A percentile compares a stretch with the other conserved stretches of the same genome.
Evolutionary conservation across 768 basidiomycete species (phyloP).

Genomic region (Mycena haematopus): DNA sequence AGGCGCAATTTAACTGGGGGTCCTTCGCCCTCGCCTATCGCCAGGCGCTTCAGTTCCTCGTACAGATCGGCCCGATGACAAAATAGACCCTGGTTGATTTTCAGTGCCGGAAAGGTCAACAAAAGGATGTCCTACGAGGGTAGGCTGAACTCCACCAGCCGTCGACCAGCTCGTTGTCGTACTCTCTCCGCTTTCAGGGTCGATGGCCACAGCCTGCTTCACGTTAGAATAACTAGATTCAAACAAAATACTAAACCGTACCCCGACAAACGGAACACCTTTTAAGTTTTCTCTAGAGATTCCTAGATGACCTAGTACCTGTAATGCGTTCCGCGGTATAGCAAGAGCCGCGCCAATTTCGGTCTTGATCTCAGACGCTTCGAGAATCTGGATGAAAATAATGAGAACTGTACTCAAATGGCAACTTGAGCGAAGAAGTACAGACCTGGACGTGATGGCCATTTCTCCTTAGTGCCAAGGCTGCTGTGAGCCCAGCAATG

Average conservation of each 20-base stretch:
- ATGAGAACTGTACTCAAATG: neutral
- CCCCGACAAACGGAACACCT: slow-evolving; percentile 12
- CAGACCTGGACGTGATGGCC: neutral
- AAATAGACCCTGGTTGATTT: neutral
- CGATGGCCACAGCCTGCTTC: neutral
- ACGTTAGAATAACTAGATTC: neutral
- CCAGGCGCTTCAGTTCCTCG: slow-evolving; percentile 10
- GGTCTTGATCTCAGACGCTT: slow-evolving; percentile 17
- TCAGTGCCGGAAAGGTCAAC: neutral
- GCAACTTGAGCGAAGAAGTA: neutral
- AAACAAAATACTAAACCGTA: neutral
- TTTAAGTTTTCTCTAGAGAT: slow-evolving; percentile 17
- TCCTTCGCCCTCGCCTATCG: neutral
- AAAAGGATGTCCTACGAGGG: neutral
- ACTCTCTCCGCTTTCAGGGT: slow-evolving; percentile 11
- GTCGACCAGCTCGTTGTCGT: neutral
- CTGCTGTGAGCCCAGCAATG: slow-evolving; percentile 9
- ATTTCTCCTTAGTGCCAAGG: neutral
- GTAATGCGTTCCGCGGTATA: slow-evolving; percentile 16
- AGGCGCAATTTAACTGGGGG: neutral
- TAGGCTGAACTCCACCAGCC: neutral
- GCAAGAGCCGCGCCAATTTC: slow-evolving; percentile 23
- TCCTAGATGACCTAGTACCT: slow-evolving; percentile 18
- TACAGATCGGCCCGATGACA: slow-evolving; percentile 23
- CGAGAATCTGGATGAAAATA: slow-evolving; percentile 18